Evolutionary conservation across 176 grass and related monocot genomes (phyloP).

Genomic region (Metroxylon sagu): DNA sequence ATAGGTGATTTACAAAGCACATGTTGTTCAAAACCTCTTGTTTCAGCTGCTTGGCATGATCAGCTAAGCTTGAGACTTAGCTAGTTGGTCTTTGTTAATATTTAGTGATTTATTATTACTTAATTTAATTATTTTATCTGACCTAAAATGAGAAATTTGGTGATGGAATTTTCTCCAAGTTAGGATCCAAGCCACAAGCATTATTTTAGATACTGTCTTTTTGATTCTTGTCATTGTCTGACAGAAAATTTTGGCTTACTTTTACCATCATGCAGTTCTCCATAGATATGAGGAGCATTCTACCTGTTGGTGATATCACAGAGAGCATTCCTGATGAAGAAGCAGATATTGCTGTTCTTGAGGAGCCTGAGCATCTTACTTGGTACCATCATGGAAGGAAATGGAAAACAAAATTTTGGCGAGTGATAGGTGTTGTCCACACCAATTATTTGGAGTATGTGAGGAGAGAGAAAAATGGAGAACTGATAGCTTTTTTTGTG

Average conservation of each 20-base stretch:
- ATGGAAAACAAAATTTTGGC: constrained; percentile 84
- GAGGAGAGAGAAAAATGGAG: constrained; percentile 88
- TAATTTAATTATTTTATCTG: no score
- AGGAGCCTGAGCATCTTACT: constrained; percentile 93
- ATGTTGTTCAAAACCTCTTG: no score
- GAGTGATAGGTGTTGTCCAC: constrained; percentile 85
- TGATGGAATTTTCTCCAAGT: no score
- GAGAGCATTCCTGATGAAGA: constrained; percentile 70
- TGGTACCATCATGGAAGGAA: constrained; percentile 90
- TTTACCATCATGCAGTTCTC: constrained; percentile 53
- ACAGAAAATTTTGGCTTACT: background rate
- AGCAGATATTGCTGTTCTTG: constrained; percentile 83
- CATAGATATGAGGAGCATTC: constrained; percentile 79
- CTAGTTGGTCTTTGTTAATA: no score
- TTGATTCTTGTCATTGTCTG: constrained; percentile 2
- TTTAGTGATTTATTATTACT: no score
- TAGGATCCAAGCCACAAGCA: no score
- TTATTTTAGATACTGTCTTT: background rate
- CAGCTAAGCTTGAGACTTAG: no score
- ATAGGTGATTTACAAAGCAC: no score
- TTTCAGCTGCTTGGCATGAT: no score
- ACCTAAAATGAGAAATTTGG: no score
- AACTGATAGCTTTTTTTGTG: constrained; percentile 56
- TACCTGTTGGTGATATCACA: constrained; percentile 86
- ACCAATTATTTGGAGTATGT: constrained; percentile 99